A percentile compares a stretch with the other conserved stretches of the same genome.
These are phyloP conservation scores for Isatis lusitanica DNA, from an alignment of 441 rosid genomes.

Conservation along the genomic window DNA sequence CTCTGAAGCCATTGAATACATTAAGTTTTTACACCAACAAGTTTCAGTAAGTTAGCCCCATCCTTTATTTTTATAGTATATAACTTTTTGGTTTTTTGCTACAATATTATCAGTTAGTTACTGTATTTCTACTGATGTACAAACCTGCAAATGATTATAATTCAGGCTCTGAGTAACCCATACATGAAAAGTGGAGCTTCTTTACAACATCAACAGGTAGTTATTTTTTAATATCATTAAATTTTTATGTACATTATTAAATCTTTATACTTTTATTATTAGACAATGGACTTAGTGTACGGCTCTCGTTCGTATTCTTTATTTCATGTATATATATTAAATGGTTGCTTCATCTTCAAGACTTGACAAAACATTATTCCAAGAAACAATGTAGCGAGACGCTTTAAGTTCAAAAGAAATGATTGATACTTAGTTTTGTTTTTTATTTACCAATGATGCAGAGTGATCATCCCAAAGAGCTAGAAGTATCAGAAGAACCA, in stretches of 20 bases:
- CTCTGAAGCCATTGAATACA: conserved; percentile 93
- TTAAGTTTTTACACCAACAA: conserved; percentile 94
- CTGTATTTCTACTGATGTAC: conserved; percentile 30
- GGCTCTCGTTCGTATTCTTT: conserved; percentile 20
- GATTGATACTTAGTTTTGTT: background rate
- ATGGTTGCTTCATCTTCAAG: conserved; percentile 37
- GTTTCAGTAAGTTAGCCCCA: conserved; percentile 64
- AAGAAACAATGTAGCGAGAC: conserved; percentile 28
- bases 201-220: conserved; percentile 81
- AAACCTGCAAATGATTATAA: conserved; percentile 37
- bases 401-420: background rate
- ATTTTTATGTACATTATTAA: background rate
- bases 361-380: conserved; percentile 30
- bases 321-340: background rate
- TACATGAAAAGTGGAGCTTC: conserved; percentile 90
- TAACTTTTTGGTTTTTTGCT: background rate
- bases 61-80: conserved; percentile 2
- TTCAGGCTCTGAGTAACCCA: conserved; percentile 82
- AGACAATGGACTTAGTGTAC: conserved; percentile 16
- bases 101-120: conserved; percentile 1
- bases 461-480: conserved; percentile 60
- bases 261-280: background rate
- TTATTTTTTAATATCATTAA: no score
- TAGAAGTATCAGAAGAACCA: conserved; percentile 60
- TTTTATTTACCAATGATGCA: conserved; percentile 29